Conservation (phyloP, 108 stramenopile species). For the Hondaea fermentalgiana region DNA sequence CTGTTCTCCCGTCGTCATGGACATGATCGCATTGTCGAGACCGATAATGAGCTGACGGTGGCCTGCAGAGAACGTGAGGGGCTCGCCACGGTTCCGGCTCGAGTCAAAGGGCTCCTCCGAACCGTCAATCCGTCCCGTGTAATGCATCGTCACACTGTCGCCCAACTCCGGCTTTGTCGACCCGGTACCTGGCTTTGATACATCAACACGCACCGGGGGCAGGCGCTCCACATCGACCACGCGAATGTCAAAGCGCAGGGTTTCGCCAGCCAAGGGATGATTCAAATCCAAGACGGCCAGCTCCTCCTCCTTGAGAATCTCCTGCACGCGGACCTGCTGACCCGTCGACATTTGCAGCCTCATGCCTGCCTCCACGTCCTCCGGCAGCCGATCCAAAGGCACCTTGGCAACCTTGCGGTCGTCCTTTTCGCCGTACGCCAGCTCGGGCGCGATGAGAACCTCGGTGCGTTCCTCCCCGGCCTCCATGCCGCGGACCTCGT, state of each 20-base stretch:
- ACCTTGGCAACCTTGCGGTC: not conserved
- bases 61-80: not conserved
- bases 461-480: not conserved
- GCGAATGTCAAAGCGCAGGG: not conserved
- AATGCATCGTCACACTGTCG: not conserved
- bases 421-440: not conserved
- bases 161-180: not conserved
- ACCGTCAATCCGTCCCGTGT: not conserved
- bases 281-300: not conserved
- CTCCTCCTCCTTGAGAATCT: not conserved
- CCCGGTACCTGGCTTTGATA: not conserved
- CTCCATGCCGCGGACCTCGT: not conserved
- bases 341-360: not conserved
- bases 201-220: not conserved
- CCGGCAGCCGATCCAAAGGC: not conserved
- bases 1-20: not conserved
- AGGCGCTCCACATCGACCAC: not conserved
- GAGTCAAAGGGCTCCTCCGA: constrained; percentile 13
- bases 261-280: not conserved
- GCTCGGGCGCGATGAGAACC: not conserved
- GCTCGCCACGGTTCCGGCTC: not conserved
- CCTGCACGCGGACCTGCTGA: not conserved
- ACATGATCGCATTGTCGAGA: not conserved
- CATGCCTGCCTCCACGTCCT: not conserved
- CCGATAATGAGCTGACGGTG: not conserved